Percentiles rank a stretch among this genome's conserved stretches.
Conservation (phyloP, 176 grass and related monocot genomes). For the Panicum miliaceum region DNA sequence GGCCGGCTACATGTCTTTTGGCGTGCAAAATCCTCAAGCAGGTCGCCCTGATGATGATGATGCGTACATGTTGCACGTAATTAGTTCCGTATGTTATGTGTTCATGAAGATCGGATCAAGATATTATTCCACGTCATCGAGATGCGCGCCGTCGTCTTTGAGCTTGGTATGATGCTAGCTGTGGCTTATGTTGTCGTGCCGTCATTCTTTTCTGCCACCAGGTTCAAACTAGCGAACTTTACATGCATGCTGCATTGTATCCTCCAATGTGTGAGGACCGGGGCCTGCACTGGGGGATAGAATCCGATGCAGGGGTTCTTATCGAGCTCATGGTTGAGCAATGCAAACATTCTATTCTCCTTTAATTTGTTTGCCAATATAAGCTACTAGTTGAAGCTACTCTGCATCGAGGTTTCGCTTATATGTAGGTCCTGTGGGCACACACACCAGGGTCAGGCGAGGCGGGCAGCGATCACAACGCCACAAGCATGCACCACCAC, state of each 20-base stretch:
- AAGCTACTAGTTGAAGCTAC: too few relatives aligned
- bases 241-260: neutral
- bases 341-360: too few relatives aligned
- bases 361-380: too few relatives aligned
- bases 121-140: neutral
- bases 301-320: neutral
- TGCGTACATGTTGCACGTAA: neutral
- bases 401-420: neutral
- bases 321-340: too few relatives aligned
- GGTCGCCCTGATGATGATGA: constrained; percentile 17
- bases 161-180: constrained; percentile 9
- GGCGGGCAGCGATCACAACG: neutral
- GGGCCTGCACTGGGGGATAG: neutral
- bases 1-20: neutral
- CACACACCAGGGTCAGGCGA: neutral
- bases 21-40: constrained; percentile 37
- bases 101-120: neutral
- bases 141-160: neutral
- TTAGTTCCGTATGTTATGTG: neutral
- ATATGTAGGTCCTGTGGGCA: neutral
- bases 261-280: neutral
- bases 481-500: neutral
- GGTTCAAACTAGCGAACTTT: neutral
- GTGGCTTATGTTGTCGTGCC: neutral
- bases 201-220: neutral